Evolutionary conservation across 306 rosid species (phyloP), one percentile per base, ranked within the genome.

Genomic region (Vigna mungo): DNA sequence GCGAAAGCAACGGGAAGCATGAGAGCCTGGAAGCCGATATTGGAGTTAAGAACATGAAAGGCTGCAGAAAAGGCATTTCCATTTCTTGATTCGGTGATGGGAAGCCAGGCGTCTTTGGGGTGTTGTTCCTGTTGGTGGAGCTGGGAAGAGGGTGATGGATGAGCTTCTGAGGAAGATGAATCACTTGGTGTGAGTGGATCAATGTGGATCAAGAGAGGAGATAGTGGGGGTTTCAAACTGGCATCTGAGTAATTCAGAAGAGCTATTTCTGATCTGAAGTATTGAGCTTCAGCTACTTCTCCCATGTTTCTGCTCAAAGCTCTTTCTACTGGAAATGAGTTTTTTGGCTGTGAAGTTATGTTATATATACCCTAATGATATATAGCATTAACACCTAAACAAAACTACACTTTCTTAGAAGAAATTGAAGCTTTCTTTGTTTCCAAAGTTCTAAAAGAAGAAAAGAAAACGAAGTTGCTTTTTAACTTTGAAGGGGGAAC

Each of bases 11-110:
- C 32, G 1, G 93, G 97, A 80, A 92, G 86, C 72, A 82, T 12
- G 41, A 92, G 88, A 30, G 93, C 88, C 70, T 89, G 97, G 52
- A 85, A 65, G 1, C 88, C 89, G 53, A 92, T 71, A 20, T 90
- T 89, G 4, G 94, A 86, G 74, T 80, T 82, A 7, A 92, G 73
- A 44, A 88, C 14, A 67, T 82, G 92, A 12, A 85, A 86, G 0
- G 76, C 84, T 7, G 84, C 92, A 51, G 15, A 75, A 30, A 37
- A 80, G 6, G 72, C 9, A 69, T 83, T 88, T 2, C 91, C 97
- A 54, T 88, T 80, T 43, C 88, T 85, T 2, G 93, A 90, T 74
- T 84, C 87, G 1, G 93, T 90, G 34, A 88, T 65, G 0, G 96
- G 93, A 9, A 90, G 90, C 93, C 96, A 90, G 1, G 52, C 85